Conservation (phyloP, 1,284 basidiomycete species). For the Termitomyces sp. region DNA sequence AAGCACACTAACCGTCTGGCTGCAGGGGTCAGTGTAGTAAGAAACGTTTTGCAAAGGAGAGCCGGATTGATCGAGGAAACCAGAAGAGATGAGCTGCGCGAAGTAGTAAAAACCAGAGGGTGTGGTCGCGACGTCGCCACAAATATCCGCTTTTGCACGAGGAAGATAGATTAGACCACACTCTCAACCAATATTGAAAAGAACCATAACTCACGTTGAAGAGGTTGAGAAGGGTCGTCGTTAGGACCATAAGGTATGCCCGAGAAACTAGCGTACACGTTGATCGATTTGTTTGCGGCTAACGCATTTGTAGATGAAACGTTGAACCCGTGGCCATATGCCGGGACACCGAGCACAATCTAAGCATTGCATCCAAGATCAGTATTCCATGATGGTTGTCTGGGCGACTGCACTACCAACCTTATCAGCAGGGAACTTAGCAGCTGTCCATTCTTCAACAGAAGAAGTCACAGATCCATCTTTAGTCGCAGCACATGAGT, state of each 20-base stretch:
- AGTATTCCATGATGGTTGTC: not conserved
- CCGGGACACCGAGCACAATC: constrained; percentile 78
- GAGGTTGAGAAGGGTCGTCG: constrained; percentile 37
- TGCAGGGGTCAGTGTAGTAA: constrained; percentile 56
- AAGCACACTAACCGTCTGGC: constrained; percentile 51
- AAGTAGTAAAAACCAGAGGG: constrained; percentile 51
- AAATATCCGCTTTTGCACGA: constrained; percentile 33
- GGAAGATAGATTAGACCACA: not conserved
- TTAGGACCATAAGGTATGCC: constrained; percentile 26
- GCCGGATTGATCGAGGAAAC: constrained; percentile 50
- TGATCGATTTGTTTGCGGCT: not conserved
- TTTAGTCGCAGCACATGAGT: constrained; percentile 67
- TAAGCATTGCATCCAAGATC: constrained; percentile 27
- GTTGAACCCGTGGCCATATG: constrained; percentile 67
- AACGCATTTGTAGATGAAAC: constrained; percentile 28
- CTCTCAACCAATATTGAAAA: not conserved
- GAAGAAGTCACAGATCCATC: constrained; percentile 72
- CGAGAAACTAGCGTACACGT: not conserved
- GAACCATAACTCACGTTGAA: not conserved
- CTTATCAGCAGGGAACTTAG: constrained; percentile 47
- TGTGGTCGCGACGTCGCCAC: constrained; percentile 29
- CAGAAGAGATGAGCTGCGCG: constrained; percentile 48
- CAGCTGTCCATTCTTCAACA: constrained; percentile 67
- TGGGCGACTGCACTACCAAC: constrained; percentile 13
- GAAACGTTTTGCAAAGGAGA: constrained; percentile 43